Conservation (phyloP, 768 basidiomycete genomes). For the Suillus luteus region DNA sequence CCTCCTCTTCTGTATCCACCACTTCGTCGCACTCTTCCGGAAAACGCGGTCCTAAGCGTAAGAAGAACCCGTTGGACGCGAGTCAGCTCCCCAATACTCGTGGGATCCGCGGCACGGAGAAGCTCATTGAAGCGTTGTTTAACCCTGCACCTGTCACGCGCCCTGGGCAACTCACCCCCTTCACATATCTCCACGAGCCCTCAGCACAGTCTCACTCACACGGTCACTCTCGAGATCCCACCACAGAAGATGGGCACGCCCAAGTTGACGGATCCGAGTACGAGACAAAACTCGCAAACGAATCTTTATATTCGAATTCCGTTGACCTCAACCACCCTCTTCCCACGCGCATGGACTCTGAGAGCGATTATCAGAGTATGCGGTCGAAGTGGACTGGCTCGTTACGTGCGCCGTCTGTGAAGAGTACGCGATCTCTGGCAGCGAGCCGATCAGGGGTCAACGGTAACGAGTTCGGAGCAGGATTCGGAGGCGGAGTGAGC, state of each 20-base stretch:
- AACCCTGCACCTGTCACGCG: constrained; percentile 60
- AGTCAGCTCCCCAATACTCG: constrained; percentile 50
- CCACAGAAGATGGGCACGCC: neutral
- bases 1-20: constrained; percentile 35
- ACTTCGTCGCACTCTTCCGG: constrained; percentile 24
- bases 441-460: constrained; percentile 9
- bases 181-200: constrained; percentile 39
- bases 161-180: constrained; percentile 29
- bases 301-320: constrained; percentile 28
- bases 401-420: constrained; percentile 19
- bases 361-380: constrained; percentile 33
- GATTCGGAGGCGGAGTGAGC: constrained; percentile 11
- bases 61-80: constrained; percentile 32
- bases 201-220: constrained; percentile 14
- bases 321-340: constrained; percentile 13
- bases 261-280: neutral
- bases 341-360: constrained; percentile 8
- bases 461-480: constrained; percentile 8
- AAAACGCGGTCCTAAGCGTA: constrained; percentile 19
- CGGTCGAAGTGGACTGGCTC: constrained; percentile 26
- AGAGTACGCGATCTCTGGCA: constrained; percentile 22
- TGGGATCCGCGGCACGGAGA: constrained; percentile 67
- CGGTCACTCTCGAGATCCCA: neutral
- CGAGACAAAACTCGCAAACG: constrained; percentile 16
- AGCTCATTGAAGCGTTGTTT: constrained; percentile 77